Evolutionary conservation across 495 filamentous ascomycete species (phyloP).

Genomic region (Rusavskia elegans): DNA sequence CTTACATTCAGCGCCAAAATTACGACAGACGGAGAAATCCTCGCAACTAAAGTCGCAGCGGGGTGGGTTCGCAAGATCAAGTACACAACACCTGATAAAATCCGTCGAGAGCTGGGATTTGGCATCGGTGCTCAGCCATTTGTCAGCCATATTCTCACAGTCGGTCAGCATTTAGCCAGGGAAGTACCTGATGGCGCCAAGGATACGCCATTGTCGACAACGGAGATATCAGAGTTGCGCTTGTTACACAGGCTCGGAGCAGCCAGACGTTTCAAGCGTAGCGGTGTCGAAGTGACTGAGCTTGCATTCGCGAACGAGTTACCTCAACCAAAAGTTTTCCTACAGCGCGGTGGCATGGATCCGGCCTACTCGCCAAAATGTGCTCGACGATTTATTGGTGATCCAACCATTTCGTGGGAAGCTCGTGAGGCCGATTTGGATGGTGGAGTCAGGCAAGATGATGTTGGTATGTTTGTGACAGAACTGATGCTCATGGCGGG

Average conservation of each 20-base stretch:
- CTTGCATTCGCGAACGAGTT: not conserved
- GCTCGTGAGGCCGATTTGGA: not conserved
- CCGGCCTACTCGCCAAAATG: not conserved
- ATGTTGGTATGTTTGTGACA: slow-evolving; percentile 27
- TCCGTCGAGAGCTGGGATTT: slow-evolving; percentile 18
- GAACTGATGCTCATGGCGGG: slow-evolving; percentile 68
- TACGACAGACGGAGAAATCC: slow-evolving; percentile 44
- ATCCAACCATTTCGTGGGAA: slow-evolving; percentile 32
- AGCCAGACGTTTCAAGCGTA: slow-evolving; percentile 12
- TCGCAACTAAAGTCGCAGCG: slow-evolving; percentile 56
- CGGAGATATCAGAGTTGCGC: slow-evolving; percentile 18
- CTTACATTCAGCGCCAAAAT: slow-evolving; percentile 74
- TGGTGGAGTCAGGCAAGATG: not conserved
- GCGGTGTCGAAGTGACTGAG: not conserved
- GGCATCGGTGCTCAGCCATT: slow-evolving; percentile 4
- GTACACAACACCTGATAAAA: slow-evolving; percentile 46
- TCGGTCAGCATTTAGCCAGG: slow-evolving; percentile 1
- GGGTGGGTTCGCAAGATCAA: slow-evolving; percentile 58
- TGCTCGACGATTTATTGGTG: slow-evolving; percentile 28
- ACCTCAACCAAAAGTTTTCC: not conserved
- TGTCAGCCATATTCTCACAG: not conserved
- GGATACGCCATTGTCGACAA: not conserved
- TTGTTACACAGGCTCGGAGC: slow-evolving; percentile 8
- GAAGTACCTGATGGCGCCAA: not conserved
- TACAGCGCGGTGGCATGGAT: not conserved